Evolutionary conservation across 805 yeast genomes (phyloP).

Genomic region (Priceomyces castillae): DNA sequence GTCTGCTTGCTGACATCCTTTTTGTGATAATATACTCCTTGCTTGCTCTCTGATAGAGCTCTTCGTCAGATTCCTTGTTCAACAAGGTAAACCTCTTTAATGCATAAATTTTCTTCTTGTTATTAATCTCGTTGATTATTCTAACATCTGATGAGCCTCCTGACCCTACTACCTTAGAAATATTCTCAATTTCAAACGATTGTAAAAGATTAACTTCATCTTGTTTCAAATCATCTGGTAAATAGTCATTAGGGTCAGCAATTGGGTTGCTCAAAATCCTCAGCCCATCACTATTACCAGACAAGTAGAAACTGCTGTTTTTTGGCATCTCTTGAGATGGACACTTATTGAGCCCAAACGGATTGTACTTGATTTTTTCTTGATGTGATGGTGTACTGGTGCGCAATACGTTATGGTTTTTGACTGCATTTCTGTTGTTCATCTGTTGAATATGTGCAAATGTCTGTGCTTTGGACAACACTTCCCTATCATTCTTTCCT

Average conservation of each 20-base stretch:
- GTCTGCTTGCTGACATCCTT: slow-evolving; percentile 52
- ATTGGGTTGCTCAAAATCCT: slow-evolving; percentile 59
- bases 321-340: slow-evolving; percentile 24
- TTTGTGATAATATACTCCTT: slow-evolving; percentile 65
- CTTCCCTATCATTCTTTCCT: slow-evolving; percentile 8
- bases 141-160: slow-evolving; percentile 74
- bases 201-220: slow-evolving; percentile 48
- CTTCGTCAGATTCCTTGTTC: slow-evolving; percentile 58
- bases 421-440: slow-evolving; percentile 28
- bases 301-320: slow-evolving; percentile 26
- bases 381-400: slow-evolving; percentile 14
- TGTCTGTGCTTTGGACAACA: slow-evolving; percentile 33
- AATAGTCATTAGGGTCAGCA: slow-evolving; percentile 59
- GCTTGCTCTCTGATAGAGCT: slow-evolving; percentile 61
- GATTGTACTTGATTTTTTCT: slow-evolving; percentile 58
- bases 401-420: slow-evolving; percentile 12
- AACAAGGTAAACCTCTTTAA: slow-evolving; percentile 63
- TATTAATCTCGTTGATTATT: slow-evolving; percentile 30
- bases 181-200: slow-evolving; percentile 47
- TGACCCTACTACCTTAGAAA: slow-evolving; percentile 53
- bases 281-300: slow-evolving; percentile 40
- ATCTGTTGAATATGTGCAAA: slow-evolving; percentile 34
- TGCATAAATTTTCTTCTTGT: slow-evolving; percentile 53
- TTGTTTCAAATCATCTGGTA: slow-evolving; percentile 56
- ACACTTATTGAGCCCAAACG: slow-evolving; percentile 53